A percentile compares a stretch with the other conserved stretches of the same genome.
These are phyloP conservation scores for Diaporthe longicolla DNA, from an alignment of 2,329 filamentous ascomycete species.

Conservation along the genomic window DNA sequence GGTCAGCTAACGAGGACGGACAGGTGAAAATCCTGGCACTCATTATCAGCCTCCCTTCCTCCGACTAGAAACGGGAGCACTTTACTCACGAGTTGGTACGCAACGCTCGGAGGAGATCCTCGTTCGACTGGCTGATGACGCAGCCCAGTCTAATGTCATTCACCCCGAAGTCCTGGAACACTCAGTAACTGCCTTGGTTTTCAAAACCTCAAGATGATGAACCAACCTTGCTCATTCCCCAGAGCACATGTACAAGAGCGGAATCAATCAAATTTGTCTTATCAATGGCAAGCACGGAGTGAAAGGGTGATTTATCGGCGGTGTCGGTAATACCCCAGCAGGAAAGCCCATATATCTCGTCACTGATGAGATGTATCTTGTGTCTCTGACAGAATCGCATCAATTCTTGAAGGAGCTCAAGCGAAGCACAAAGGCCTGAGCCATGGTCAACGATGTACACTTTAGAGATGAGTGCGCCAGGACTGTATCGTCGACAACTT, in stretches of 20 bases:
- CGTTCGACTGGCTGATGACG: background rate
- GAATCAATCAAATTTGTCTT: background rate
- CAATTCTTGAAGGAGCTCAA: background rate
- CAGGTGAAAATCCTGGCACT: background rate
- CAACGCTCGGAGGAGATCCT: background rate
- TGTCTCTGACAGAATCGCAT: background rate
- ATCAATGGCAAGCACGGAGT: background rate
- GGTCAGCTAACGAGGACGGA: background rate
- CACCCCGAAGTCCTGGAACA: background rate
- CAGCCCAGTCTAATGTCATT: background rate
- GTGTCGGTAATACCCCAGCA: background rate
- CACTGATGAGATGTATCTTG: background rate
- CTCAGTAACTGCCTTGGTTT: background rate
- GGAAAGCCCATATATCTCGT: background rate
- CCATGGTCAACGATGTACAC: background rate
- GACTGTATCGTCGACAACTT: background rate
- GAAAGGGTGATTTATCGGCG: background rate
- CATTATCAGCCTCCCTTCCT: background rate
- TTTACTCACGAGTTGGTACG: background rate
- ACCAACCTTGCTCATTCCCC: background rate
- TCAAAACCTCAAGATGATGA: background rate
- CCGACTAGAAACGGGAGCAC: background rate
- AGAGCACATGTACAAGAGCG: background rate
- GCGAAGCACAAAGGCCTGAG: background rate
- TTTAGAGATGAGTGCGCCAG: no score